Evolutionary conservation across 352 stramenopile species (phyloP), one percentile per base, ranked within the genome.

Genomic region (Globisporangium cystogenes): DNA sequence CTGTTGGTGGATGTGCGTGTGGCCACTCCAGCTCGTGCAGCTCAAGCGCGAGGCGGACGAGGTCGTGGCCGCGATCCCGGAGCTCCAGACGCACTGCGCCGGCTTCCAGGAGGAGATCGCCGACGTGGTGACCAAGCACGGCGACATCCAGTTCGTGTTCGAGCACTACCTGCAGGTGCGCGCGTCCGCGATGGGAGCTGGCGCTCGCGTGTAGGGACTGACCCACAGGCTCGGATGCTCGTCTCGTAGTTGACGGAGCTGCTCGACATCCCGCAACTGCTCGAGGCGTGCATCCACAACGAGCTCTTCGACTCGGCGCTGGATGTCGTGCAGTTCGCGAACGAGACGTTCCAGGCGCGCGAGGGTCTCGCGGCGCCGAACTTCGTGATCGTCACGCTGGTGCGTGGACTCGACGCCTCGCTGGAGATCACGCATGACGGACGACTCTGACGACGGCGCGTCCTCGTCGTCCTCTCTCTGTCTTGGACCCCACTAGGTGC

Each of bases 241-340:
- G 40, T 35, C 7, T 41, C 29, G 11, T 52, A 97, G 82, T 65
- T 99, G 33, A 87, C 98, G n/a, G 95, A 99, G 67, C 70, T 99
- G 21, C 73, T 99, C 49, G 96, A 99, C 76, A 91, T 99, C 29
- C 97, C 97, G 8, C 97, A 98, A 62, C 72, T 99, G 31, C 89
- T 99, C 65, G 96, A 99, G 63, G 90, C 93, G 5, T 99, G 96
- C 57, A 95, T 98, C 40, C 78, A 97, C 53, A 98, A 97, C 58
- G 95, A 98, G 59, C 70, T 98, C 10, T 98, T 97, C 49, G 96
- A 99, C 54, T 95, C 98, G 40, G 96, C 96, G 5, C 72, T 99
- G 21, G 96, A 97, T 48, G 85, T 99, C 64, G 96, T 97, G 47
- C 82, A 94, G 27, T 98, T 99, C 66, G 72, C 73, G 16, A 77